phyloP scores from a whole-genome alignment of 2,329 filamentous ascomycete genomes.

The Parastagonospora nodorum region DNA sequence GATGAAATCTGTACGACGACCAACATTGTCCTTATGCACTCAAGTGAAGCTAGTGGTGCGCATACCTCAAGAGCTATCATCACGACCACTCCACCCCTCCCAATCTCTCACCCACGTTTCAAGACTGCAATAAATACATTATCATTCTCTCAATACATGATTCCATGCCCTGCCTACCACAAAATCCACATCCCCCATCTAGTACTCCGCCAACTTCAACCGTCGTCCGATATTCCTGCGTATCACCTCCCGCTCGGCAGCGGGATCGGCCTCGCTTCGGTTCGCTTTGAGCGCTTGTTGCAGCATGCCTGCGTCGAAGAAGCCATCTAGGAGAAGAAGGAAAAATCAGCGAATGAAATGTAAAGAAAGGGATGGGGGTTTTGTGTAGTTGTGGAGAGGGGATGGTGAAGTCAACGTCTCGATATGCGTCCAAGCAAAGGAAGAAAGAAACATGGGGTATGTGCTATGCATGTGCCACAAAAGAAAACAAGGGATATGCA shows the following conservation, averaged over 20 bases:
- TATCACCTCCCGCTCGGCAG: slow-evolving; percentile 65
- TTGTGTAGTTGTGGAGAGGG: not conserved
- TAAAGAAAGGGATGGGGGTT: not conserved
- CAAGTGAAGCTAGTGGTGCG: too few relatives aligned
- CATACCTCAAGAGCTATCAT: too few relatives aligned
- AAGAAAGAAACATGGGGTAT: slow-evolving; percentile 1
- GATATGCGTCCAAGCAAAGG: slow-evolving; percentile 4
- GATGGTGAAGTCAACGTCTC: slow-evolving; percentile 3
- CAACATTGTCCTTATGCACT: too few relatives aligned
- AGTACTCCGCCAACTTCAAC: slow-evolving; percentile 72
- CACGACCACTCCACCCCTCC: too few relatives aligned
- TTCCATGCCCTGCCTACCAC: not conserved
- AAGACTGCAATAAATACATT: too few relatives aligned
- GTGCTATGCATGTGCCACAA: not conserved
- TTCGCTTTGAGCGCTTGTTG: slow-evolving; percentile 82
- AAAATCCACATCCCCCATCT: not conserved
- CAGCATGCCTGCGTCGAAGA: slow-evolving; percentile 97
- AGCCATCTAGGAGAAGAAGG: slow-evolving; percentile 70
- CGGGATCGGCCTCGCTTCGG: slow-evolving; percentile 51
- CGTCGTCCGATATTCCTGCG: slow-evolving; percentile 76
- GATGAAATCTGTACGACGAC: too few relatives aligned
- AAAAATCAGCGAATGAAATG: slow-evolving; percentile 44
- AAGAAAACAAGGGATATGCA: slow-evolving; percentile 5
- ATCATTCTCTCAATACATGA: too few relatives aligned
- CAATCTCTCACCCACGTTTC: too few relatives aligned